A percentile compares a stretch with the other conserved stretches of the same genome.
Conservation (phyloP, 495 filamentous ascomycete genomes). For the Thermothielavioides terrestris region DNA sequence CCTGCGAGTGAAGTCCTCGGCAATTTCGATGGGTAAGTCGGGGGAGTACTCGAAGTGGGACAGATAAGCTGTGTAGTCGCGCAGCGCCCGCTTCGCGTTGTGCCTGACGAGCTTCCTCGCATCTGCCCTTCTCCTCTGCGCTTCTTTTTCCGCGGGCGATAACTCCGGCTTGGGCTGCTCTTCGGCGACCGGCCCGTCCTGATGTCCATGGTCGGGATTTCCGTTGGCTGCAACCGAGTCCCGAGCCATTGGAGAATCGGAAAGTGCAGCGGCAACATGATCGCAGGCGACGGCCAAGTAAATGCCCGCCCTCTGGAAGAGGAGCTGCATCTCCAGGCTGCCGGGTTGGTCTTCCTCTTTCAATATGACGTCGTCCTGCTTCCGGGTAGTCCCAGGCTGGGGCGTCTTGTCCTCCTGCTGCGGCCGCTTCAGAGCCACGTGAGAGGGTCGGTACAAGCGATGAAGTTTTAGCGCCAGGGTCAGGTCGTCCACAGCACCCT, state of each 20-base stretch:
- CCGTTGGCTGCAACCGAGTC: neutral
- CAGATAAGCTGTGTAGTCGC: slow-evolving; percentile 61
- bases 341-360: slow-evolving; percentile 63
- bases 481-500: slow-evolving; percentile 58
- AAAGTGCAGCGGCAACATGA: slow-evolving; percentile 33
- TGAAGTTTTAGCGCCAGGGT: slow-evolving; percentile 54
- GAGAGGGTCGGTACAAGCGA: slow-evolving; percentile 41
- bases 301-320: slow-evolving; percentile 69
- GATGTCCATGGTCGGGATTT: neutral
- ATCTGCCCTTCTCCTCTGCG: slow-evolving; percentile 41
- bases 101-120: slow-evolving; percentile 57
- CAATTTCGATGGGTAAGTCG: slow-evolving; percentile 52
- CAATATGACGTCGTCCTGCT: slow-evolving; percentile 46
- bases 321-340: slow-evolving; percentile 61
- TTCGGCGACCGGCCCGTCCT: slow-evolving; percentile 11
- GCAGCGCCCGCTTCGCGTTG: slow-evolving; percentile 63
- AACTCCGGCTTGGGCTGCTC: slow-evolving; percentile 10
- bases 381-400: slow-evolving; percentile 30
- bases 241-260: neutral
- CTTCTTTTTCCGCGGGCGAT: slow-evolving; percentile 31
- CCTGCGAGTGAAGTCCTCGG: slow-evolving; percentile 58
- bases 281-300: slow-evolving; percentile 63
- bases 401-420: slow-evolving; percentile 29
- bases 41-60: slow-evolving; percentile 69
- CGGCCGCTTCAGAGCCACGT: slow-evolving; percentile 30